Percentiles rank a stretch among this genome's conserved stretches.
Evolutionary conservation across 73 alveolate genomes (phyloP).

Genomic region (Blepharisma stoltei): DNA sequence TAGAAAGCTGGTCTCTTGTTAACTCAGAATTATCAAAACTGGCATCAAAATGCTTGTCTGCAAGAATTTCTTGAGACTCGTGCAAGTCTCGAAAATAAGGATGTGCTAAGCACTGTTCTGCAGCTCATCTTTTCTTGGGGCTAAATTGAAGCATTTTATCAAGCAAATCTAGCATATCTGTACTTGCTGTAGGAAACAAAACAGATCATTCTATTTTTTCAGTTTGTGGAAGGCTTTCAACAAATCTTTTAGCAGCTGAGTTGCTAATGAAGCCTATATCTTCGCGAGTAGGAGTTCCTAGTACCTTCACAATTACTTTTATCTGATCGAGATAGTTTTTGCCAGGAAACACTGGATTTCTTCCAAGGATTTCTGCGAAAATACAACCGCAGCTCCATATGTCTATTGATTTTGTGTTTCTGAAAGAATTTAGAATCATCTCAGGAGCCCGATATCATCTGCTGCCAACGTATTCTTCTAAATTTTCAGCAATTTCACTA

Average conservation of each 20-base stretch:
- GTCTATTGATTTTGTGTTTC: constrained; percentile 79
- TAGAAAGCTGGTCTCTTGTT: constrained; percentile 67
- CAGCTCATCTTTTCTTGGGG: constrained; percentile 78
- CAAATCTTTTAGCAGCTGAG: constrained; percentile 83
- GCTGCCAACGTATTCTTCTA: constrained; percentile 77
- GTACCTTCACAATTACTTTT: constrained; percentile 69
- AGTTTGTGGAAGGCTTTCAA: constrained; percentile 66
- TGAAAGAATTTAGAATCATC: constrained; percentile 75
- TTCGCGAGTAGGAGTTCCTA: constrained; percentile 89
- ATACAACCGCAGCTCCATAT: constrained; percentile 90
- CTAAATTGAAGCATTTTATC: constrained; percentile 85
- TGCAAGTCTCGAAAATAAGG: constrained; percentile 90
- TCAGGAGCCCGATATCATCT: constrained; percentile 98
- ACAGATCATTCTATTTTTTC: constrained; percentile 79
- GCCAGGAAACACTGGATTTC: constrained; percentile 93
- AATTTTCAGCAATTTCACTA: constrained; percentile 39
- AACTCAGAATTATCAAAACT: constrained; percentile 86
- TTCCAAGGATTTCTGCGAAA: constrained; percentile 72
- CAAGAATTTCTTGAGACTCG: constrained; percentile 84
- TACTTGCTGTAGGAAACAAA: constrained; percentile 73
- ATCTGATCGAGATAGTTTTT: constrained; percentile 87
- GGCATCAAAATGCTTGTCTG: constrained; percentile 75
- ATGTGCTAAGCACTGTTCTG: constrained; percentile 82
- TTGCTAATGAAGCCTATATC: constrained; percentile 81
- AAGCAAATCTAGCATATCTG: constrained; percentile 81